A percentile compares a stretch with the other conserved stretches of the same genome.
Conservation (phyloP, 352 stramenopile species). For the Globisporangium polare region DNA sequence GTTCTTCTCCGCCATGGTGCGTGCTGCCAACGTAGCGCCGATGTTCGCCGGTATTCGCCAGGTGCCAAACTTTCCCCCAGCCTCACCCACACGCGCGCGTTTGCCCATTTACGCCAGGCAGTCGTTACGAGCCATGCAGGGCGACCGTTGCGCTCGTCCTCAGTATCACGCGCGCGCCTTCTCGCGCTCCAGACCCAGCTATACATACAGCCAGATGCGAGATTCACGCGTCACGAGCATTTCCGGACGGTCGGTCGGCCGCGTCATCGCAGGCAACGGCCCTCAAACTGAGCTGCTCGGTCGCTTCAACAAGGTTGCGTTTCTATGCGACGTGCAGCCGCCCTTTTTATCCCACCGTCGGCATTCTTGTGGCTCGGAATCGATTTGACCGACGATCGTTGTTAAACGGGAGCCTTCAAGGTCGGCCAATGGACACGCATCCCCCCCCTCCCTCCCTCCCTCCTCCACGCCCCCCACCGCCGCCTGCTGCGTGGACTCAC, state of each 20-base stretch:
- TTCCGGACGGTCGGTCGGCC: no score
- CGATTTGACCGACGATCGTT: background rate
- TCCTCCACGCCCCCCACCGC: background rate
- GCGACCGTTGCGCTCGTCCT: background rate
- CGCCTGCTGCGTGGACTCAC: background rate
- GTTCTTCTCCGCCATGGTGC: background rate
- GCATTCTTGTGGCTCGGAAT: slow-evolving; percentile 1
- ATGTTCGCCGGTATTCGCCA: background rate
- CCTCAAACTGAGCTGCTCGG: background rate
- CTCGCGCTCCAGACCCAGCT: background rate
- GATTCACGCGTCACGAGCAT: no score
- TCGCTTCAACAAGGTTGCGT: slow-evolving; percentile 1
- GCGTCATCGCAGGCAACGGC: no score
- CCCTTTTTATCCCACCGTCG: background rate
- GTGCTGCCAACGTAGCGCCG: background rate
- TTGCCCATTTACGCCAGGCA: background rate
- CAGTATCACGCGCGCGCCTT: no score
- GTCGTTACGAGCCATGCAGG: background rate
- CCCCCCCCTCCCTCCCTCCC: background rate
- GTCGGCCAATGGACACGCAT: background rate
- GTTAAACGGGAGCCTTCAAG: slow-evolving; percentile 8
- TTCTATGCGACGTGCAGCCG: background rate
- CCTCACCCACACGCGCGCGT: background rate
- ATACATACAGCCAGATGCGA: background rate
- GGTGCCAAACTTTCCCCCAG: background rate